Evolutionary conservation across 2,329 filamentous ascomycete species (phyloP).

Genomic region (Phyllosticta paracitricarpa): DNA sequence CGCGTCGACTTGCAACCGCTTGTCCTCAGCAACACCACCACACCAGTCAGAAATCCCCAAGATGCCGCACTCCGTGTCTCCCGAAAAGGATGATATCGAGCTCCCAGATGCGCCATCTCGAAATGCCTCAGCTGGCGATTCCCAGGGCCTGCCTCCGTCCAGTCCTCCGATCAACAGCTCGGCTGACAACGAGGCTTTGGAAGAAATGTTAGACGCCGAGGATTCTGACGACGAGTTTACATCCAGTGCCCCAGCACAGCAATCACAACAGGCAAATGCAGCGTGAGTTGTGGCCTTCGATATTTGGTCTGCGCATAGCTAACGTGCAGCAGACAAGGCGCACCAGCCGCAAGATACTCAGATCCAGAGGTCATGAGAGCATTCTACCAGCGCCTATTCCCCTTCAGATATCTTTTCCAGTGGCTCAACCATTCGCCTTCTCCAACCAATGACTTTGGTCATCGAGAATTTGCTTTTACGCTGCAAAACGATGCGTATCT

Average conservation of each 20-base stretch:
- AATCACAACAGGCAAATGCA: background rate
- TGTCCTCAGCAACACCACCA: background rate
- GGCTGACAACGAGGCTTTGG: constrained; percentile 32
- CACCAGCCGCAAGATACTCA: constrained; percentile 39
- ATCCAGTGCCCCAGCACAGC: constrained; percentile 36
- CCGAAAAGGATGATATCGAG: constrained; percentile 29
- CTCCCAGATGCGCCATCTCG: constrained; percentile 29
- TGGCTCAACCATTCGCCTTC: constrained; percentile 93
- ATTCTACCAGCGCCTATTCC: constrained; percentile 93
- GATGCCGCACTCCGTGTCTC: constrained; percentile 40
- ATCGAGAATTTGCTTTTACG: constrained; percentile 94
- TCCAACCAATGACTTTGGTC: constrained; percentile 77
- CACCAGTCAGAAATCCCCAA: constrained; percentile 2
- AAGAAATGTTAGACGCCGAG: constrained; percentile 51
- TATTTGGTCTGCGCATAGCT: background rate
- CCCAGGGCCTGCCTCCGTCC: constrained; percentile 22
- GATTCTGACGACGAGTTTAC: constrained; percentile 49
- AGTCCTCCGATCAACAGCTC: constrained; percentile 19
- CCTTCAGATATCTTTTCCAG: constrained; percentile 88
- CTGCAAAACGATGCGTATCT: constrained; percentile 87
- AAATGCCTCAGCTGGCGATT: background rate
- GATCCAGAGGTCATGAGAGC: constrained; percentile 81
- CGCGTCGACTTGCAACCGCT: background rate
- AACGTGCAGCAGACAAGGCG: constrained; percentile 13
- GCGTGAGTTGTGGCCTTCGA: background rate